Percentiles rank a stretch among this genome's conserved stretches.
Evolutionary conservation across 371 early-diverging fungal species (phyloP).

Genomic region (Mucor velutinosus): DNA sequence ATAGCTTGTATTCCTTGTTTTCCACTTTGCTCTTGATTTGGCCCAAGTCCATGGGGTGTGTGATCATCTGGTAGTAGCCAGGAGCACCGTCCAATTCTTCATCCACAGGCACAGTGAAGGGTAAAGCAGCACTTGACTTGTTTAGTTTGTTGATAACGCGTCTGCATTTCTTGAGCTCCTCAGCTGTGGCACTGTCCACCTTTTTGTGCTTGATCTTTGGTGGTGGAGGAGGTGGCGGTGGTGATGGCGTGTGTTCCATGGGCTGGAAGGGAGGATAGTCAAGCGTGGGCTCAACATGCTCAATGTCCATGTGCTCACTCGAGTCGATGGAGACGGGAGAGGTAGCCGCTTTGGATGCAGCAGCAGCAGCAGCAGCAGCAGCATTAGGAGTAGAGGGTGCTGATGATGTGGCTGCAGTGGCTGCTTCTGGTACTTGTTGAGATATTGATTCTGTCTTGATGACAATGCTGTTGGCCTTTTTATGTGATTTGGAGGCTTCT

Average conservation of each 20-base stretch:
- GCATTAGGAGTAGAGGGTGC: not conserved
- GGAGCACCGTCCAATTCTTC: slow-evolving; percentile 57
- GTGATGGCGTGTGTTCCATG: slow-evolving; percentile 8
- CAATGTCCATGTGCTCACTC: slow-evolving; percentile 1
- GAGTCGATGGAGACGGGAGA: slow-evolving; percentile 10
- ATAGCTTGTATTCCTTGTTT: slow-evolving; percentile 39
- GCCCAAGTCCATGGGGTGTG: slow-evolving; percentile 91
- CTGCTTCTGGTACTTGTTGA: not conserved
- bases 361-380: too few species aligned
- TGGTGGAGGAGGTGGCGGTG: not conserved
- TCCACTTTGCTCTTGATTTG: slow-evolving; percentile 86
- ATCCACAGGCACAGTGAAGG: slow-evolving; percentile 74
- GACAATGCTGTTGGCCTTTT: slow-evolving; percentile 17
- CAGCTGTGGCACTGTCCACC: slow-evolving; percentile 14
- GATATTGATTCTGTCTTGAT: slow-evolving; percentile 22
- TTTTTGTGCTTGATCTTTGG: slow-evolving; percentile 18
- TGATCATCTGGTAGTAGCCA: slow-evolving; percentile 41
- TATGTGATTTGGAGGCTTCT: slow-evolving; percentile 17
- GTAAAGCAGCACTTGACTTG: slow-evolving; percentile 58
- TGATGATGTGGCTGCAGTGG: not conserved
- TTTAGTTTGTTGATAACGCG: slow-evolving; percentile 59
- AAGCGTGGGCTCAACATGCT: not conserved
- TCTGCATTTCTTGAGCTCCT: slow-evolving; percentile 44
- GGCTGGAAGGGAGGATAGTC: slow-evolving; percentile 5
- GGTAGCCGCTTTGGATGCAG: not conserved